A percentile compares a stretch with the other conserved stretches of the same genome.
Conservation (phyloP, 176 grass and related monocot species). For the Phoenix dactylifera region DNA sequence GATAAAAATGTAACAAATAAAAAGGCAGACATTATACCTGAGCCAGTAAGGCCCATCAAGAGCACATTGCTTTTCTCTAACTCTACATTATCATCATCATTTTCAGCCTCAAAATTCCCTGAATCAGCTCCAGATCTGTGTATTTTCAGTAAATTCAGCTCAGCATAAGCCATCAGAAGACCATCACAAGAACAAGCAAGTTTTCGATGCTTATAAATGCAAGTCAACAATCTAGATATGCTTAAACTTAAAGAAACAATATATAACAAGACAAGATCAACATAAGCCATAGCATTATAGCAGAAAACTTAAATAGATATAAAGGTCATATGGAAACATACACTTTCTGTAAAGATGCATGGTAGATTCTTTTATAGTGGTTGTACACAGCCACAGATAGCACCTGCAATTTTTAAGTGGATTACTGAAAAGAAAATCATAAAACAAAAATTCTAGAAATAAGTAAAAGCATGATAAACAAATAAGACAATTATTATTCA, state of each 20-base stretch:
- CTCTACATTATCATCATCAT: slow-evolving; percentile 76
- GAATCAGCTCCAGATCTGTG: slow-evolving; percentile 69
- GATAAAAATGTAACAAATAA: slow-evolving; percentile 12
- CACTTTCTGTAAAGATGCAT: slow-evolving; percentile 72
- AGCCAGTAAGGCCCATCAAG: slow-evolving; percentile 95
- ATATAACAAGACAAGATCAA: too few species aligned
- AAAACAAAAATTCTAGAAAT: neutral
- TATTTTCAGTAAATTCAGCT: slow-evolving; percentile 15
- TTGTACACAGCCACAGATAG: slow-evolving; percentile 96
- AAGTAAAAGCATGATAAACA: too few species aligned
- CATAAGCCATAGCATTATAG: too few species aligned
- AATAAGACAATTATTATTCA: too few species aligned
- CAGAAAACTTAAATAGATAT: too few species aligned
- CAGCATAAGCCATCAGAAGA: neutral
- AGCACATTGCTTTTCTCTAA: slow-evolving; percentile 98
- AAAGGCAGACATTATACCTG: slow-evolving; percentile 39
- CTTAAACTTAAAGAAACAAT: too few species aligned
- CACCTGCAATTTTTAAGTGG: slow-evolving; percentile 47
- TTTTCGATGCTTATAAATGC: too few species aligned
- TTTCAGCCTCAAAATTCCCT: slow-evolving; percentile 54
- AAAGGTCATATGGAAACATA: slow-evolving; percentile 23
- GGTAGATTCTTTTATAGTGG: slow-evolving; percentile 96
- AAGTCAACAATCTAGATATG: too few species aligned
- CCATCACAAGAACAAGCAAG: too few species aligned
- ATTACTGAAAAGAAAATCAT: neutral